phyloP scores from a whole-genome alignment of 768 basidiomycete species.

The Kwoniella newhampshirensis region DNA sequence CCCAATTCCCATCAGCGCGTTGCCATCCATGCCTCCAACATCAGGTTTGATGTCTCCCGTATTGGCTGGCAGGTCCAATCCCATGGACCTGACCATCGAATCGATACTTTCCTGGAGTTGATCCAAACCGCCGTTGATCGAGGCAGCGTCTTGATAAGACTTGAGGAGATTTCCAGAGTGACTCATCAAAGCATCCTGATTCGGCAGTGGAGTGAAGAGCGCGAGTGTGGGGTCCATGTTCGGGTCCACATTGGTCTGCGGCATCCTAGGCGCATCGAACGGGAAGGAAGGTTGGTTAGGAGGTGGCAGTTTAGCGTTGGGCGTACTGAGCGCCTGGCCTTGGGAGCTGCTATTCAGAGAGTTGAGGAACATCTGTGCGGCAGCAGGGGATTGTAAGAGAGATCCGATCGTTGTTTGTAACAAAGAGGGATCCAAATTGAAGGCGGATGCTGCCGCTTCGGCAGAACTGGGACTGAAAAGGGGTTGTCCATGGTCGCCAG shows the following conservation, averaged over 20 bases:
- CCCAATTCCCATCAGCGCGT: neutral
- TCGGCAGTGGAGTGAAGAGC: conserved; percentile 39
- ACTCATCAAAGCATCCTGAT: conserved; percentile 47
- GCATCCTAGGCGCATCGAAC: neutral
- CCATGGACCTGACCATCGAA: conserved; percentile 69
- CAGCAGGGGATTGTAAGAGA: conserved; percentile 48
- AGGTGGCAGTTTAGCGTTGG: conserved; percentile 2
- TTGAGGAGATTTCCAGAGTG: conserved; percentile 58
- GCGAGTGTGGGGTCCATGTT: conserved; percentile 38
- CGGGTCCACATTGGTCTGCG: neutral
- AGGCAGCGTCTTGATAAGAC: conserved; percentile 63
- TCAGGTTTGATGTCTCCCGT: neutral
- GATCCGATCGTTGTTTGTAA: conserved; percentile 51
- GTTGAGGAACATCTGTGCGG: conserved; percentile 49
- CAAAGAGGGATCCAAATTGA: conserved; percentile 46
- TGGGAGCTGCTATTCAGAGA: conserved; percentile 38
- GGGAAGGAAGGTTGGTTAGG: neutral
- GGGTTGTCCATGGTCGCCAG: neutral
- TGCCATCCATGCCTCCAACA: neutral
- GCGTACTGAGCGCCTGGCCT: conserved; percentile 35
- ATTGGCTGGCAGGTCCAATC: conserved; percentile 59
- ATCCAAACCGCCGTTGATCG: conserved; percentile 72
- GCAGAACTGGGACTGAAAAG: conserved; percentile 27
- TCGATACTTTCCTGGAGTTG: conserved; percentile 68
- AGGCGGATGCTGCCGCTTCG: conserved; percentile 32